Percentiles rank a stretch among this genome's conserved stretches.
These are phyloP conservation scores for Alternaria consortialis DNA, from an alignment of 2,329 filamentous ascomycete species.

Conservation along the genomic window DNA sequence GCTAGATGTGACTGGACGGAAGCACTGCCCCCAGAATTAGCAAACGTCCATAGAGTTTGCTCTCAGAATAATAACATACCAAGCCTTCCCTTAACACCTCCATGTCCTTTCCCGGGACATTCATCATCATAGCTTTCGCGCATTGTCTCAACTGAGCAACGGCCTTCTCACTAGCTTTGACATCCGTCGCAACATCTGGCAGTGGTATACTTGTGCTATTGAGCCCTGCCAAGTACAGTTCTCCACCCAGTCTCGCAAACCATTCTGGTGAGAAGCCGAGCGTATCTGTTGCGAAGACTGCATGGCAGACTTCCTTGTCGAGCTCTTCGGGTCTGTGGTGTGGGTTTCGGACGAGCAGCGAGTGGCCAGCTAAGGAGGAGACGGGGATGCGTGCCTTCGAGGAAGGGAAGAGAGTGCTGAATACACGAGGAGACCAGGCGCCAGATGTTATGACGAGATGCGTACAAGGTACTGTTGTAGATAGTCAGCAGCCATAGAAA, in stretches of 20 bases:
- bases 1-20: conserved; percentile 72
- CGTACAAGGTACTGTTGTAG: conserved; percentile 65
- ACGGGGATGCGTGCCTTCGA: conserved; percentile 65
- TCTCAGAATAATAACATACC: conserved; percentile 31
- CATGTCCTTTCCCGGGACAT: conserved; percentile 60
- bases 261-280: conserved; percentile 73
- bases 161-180: conserved; percentile 57
- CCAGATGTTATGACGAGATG: conserved; percentile 74
- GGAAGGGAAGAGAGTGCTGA: conserved; percentile 69
- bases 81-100: conserved; percentile 71
- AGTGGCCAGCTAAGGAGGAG: conserved; percentile 73
- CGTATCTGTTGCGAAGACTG: conserved; percentile 71
- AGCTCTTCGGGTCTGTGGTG: conserved; percentile 57
- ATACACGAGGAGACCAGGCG: conserved; percentile 75
- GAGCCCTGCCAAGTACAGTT: conserved; percentile 77
- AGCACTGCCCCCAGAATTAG: conserved; percentile 59
- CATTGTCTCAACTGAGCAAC: conserved; percentile 62
- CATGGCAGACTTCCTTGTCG: conserved; percentile 66
- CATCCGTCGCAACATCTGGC: conserved; percentile 64
- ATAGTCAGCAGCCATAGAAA: conserved; percentile 20
- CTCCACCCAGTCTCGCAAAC: conserved; percentile 71
- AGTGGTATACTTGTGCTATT: conserved; percentile 70
- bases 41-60: conserved; percentile 8
- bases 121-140: conserved; percentile 60
- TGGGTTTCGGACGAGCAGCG: conserved; percentile 71